Evolutionary conservation across 441 rosid genomes (phyloP), one percentile per base, ranked within the genome.

Genomic region (Manihot esculenta): DNA sequence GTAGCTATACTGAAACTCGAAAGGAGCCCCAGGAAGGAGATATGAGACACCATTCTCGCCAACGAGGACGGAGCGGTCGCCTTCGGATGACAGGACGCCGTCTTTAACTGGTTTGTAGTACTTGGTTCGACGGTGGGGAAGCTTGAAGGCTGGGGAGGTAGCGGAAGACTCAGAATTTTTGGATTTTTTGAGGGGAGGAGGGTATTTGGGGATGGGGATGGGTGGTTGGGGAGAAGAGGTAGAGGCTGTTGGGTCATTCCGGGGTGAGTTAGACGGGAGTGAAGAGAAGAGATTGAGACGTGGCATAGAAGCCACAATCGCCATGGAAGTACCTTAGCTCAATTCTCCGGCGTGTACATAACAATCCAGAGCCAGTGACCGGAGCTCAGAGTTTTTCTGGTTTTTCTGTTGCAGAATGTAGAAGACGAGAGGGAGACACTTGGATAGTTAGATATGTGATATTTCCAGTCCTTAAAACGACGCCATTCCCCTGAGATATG

Each of bases 1-100:
- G 87, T 91, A 94, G 75, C 98, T 91, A 82, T 71, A 91, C 65
- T 94, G 98, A 58, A 94, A 94, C 79, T 91, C 98, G 73, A 91
- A 91, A 3, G 98, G 98, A 0, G 97, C 96, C 12, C 90, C 97
- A 0, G 97, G 94, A 66, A 94, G 93, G 20, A 74, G 93, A 68
- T 94, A 91, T 9, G 98, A 89, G 20, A 91, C 86, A 57, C 98
- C 97, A 64, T 90, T 87, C n/a, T 91, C 91, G 14, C 93, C 92
- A 66, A 91, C 66, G 24, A 85, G 6, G 72, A 94, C 89, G 30
- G 88, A 66, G 64, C 97, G 96, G 38, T 84, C 89, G 12, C 94
- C 94, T 3, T 90, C 92, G 0, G 92, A 72, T 1, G 90, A 68
- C 68, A 88, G 74, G 42, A 87, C 86, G 20, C 91, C 87, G 10